Percentiles rank a stretch among this genome's conserved stretches.
Conservation (phyloP, 805 yeast genomes). For the Hanseniaspora thailandica region DNA sequence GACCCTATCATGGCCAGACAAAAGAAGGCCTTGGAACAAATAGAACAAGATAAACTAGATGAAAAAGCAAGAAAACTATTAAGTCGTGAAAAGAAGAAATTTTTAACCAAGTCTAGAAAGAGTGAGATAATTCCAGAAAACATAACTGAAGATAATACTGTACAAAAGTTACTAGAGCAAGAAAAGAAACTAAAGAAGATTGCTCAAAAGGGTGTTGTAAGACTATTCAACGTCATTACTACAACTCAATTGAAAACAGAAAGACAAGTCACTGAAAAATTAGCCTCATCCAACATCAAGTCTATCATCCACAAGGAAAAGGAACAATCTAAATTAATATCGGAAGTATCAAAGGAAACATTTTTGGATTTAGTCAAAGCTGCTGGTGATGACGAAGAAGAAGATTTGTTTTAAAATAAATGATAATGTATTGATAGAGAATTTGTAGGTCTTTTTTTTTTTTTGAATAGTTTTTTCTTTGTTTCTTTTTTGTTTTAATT, state of each 20-base stretch:
- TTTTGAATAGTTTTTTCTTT: neutral
- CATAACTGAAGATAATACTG: constrained; percentile 25
- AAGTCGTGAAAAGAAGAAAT: constrained; percentile 56
- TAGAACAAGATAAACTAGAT: constrained; percentile 73
- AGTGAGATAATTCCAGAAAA: constrained; percentile 51
- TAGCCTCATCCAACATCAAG: constrained; percentile 24
- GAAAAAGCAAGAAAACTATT: constrained; percentile 66
- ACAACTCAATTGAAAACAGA: constrained; percentile 59
- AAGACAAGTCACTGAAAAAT: constrained; percentile 38
- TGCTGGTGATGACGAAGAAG: constrained; percentile 41
- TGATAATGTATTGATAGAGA: neutral
- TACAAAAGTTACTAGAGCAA: constrained; percentile 47
- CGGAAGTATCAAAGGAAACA: constrained; percentile 77
- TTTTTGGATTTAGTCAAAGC: constrained; percentile 79
- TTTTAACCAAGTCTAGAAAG: constrained; percentile 55
- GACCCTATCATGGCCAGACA: constrained; percentile 89
- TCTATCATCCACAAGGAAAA: constrained; percentile 33
- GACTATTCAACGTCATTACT: constrained; percentile 70
- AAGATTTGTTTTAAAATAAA: constrained; percentile 1
- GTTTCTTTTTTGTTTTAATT: neutral
- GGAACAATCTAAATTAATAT: constrained; percentile 44
- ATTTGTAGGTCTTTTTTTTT: neutral
- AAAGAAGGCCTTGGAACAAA: constrained; percentile 52
- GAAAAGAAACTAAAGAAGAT: constrained; percentile 63
- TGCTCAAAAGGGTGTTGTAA: constrained; percentile 82